phyloP scores from a whole-genome alignment of 192 early-diverging fungal species.

The Pilobolus umbonatus region DNA sequence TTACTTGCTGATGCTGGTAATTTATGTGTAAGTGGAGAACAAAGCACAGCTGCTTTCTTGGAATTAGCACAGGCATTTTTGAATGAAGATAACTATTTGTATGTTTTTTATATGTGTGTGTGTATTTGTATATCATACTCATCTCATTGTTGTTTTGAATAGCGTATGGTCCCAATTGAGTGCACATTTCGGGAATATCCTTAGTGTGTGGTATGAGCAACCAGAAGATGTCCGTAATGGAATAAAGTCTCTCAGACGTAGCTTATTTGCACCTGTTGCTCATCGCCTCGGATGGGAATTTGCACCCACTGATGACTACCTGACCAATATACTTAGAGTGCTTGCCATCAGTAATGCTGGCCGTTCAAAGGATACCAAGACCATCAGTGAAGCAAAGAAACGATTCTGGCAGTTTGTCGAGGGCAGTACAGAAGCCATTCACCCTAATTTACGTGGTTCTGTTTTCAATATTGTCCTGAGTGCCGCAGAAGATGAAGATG shows the following conservation, averaged over 20 bases:
- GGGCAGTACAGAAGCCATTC: conserved; percentile 64
- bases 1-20: conserved; percentile 80
- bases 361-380: conserved; percentile 54
- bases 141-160: not conserved
- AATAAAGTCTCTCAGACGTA: conserved; percentile 61
- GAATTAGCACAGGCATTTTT: conserved; percentile 67
- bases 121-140: not conserved
- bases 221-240: conserved; percentile 53
- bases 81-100: conserved; percentile 77
- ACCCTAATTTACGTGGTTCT: conserved; percentile 65
- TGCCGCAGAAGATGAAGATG: conserved; percentile 53
- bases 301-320: conserved; percentile 63
- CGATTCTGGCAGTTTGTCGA: conserved; percentile 66
- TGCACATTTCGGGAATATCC: conserved; percentile 51
- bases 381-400: conserved; percentile 60
- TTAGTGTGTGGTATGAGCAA: conserved; percentile 64
- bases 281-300: conserved; percentile 77
- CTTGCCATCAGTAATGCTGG: conserved; percentile 72
- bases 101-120: conserved; percentile 1
- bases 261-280: conserved; percentile 72
- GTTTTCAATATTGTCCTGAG: conserved; percentile 71
- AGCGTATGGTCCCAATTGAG: conserved; percentile 67
- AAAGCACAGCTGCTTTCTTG: conserved; percentile 69
- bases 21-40: conserved; percentile 73
- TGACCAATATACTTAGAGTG: conserved; percentile 68